Evolutionary conservation across 169 alveolate species (phyloP), one percentile per base, ranked within the genome.

Genomic region (Plasmodium sp.): DNA sequence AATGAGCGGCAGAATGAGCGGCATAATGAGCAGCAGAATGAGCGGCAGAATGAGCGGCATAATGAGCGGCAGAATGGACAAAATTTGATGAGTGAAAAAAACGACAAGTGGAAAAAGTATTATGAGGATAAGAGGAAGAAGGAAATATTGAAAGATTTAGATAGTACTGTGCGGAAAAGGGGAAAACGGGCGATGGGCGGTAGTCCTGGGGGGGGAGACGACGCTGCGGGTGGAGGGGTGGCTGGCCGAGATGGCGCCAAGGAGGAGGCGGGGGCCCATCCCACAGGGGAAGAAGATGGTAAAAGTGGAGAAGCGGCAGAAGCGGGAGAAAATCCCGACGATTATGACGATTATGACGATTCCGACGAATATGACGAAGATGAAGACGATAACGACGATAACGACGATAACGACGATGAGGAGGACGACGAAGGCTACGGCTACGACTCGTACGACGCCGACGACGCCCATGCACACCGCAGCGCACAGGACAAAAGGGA

Each of bases 131-230:
- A 90, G 54, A 54, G 94, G 34, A 58, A 41, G 22, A 90, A 90
- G 3, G 94, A 90, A 80, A 90, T 90, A 62, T 67, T 90, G 73
- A 90, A 90, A 81, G 91, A 90, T 80, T 43, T 90, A 41, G 48
- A 80, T 16, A 86, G 71, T 3, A 86, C 16, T 39, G 62, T 54
- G 75, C 54, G 77, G 51, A 41, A 39, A 43, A 77, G 5, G 34
- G 36, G 72, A n/a, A 33, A 6, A 74, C 36, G 73, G 54, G 6
- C 3, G 36, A 2, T 54, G 36, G 14, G 71, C 10, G 16, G 31
- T 45, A 16, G 5, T 36, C 45, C 27, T 27, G 36, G 27, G 22
- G 43, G 48, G 4, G 22, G 39, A 2, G n/a, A 31, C 12, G 31
- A 41, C 31, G 27, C 56, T 33, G 10, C 5, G 45, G 39, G 75